Base-by-base conservation (phyloP, 495 filamentous ascomycete species). In the Daldinia concentrica region DNA sequence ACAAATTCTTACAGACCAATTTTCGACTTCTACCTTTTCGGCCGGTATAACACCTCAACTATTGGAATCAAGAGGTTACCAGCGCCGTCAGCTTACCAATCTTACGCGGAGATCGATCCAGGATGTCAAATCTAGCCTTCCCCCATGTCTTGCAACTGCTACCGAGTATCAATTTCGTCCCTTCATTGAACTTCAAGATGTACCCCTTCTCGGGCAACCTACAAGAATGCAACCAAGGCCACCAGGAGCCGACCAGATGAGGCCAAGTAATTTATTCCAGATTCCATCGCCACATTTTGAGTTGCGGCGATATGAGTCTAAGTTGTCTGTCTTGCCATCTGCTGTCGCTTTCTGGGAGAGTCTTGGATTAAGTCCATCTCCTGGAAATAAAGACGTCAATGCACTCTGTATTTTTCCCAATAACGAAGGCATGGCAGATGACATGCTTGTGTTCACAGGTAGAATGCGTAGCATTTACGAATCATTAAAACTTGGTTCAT, bases 301-400 rank as follows among this genome's bases (percentile, higher is more conserved):
- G 50, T 79, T 98, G 17, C 90, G 91, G 43, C 88, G 94, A 1
- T 89, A 90, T 12, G 91, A 93, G 50, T 88, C 86, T 6, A 87
- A 83, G 58, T 83, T 95, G 37, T 92, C 96, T 37, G 82, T 97
- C 34, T 82, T 97, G 41, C 92, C 95, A 8, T 84, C 94, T 6
- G 91, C 92, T 1, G 76, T 97, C 8, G 76, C 86, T 0, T 99
- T 98, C 73, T 98, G 96, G 96, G 94, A 98, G 70, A 91, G 90
- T 24, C 85, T 98, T 66, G 91, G 92, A 5, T 85, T 99, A 26
- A 89, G 88, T 19, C 95, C 96, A 19, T 86, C 88, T 34, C 87
- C 89, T 76, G 93, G 93, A 1, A 68, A 83, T 1, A 99, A 98
- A 79, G 88, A 97, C 74, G 83, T 98, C 30, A 86, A 87, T 9